A percentile compares a stretch with the other conserved stretches of the same genome.
Evolutionary conservation across 2,329 filamentous ascomycete genomes (phyloP).

Genomic region (Aspergillus awamori): DNA sequence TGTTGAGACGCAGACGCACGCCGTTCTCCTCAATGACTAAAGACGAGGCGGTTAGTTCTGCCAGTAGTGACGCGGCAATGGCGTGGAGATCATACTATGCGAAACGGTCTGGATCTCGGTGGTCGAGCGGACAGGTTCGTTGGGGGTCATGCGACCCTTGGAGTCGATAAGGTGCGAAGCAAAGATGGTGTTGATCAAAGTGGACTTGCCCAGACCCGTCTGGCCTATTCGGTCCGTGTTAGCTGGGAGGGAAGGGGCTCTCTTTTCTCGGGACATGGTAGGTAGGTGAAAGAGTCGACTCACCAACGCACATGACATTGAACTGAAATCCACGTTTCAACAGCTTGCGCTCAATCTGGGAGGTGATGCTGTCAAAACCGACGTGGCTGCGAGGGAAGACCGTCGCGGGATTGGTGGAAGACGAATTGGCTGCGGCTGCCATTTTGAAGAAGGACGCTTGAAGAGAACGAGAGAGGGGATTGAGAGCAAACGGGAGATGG

Average conservation of each 20-base stretch:
- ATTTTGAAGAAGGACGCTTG: slow-evolving; percentile 54
- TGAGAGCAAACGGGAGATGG: slow-evolving; percentile 3
- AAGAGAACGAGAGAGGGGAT: slow-evolving; percentile 18
- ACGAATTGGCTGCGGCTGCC: slow-evolving; percentile 66
- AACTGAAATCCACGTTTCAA: slow-evolving; percentile 99
- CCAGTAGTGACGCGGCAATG: not conserved
- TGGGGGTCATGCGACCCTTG: slow-evolving; percentile 89
- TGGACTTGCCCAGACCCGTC: slow-evolving; percentile 98
- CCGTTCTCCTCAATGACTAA: slow-evolving; percentile 96
- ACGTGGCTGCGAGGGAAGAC: slow-evolving; percentile 96
- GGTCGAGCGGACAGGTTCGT: slow-evolving; percentile 90
- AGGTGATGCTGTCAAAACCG: slow-evolving; percentile 99
- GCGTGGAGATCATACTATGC: slow-evolving; percentile 61
- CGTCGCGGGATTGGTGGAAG: slow-evolving; percentile 47
- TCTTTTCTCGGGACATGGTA: not conserved
- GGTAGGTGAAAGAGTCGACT: slow-evolving; percentile 46
- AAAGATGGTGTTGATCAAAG: slow-evolving; percentile 99
- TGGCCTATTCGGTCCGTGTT: slow-evolving; percentile 65
- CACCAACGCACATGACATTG: slow-evolving; percentile 99
- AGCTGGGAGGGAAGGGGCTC: too few species aligned
- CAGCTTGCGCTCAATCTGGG: slow-evolving; percentile 99
- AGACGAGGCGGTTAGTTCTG: slow-evolving; percentile 22
- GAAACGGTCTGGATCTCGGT: slow-evolving; percentile 98
- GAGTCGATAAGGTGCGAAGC: slow-evolving; percentile 98
- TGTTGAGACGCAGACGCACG: slow-evolving; percentile 95